Evolutionary conservation across 1,284 basidiomycete genomes (phyloP).

Genomic region (Ustilago lituana): DNA sequence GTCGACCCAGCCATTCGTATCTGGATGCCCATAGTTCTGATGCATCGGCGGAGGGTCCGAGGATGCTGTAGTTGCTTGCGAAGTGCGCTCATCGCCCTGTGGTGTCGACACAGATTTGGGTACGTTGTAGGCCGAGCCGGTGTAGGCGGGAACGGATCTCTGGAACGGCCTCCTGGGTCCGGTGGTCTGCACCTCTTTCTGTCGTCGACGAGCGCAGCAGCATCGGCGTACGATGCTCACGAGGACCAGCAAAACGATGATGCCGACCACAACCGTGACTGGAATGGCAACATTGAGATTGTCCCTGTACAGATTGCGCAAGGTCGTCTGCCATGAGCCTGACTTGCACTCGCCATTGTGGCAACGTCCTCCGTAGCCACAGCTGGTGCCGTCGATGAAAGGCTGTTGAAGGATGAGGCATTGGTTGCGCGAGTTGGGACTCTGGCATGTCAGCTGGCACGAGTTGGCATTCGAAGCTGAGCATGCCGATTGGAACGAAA

Average conservation of each 20-base stretch:
- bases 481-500: conserved; percentile 78
- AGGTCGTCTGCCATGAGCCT: conserved; percentile 75
- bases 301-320: conserved; percentile 71
- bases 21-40: conserved; percentile 14
- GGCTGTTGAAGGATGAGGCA: conserved; percentile 81
- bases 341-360: conserved; percentile 75
- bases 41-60: conserved; percentile 13
- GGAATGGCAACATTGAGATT: conserved; percentile 60
- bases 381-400: conserved; percentile 85
- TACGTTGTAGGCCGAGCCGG: conserved; percentile 21
- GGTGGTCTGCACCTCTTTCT: not conserved
- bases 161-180: no score
- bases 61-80: conserved; percentile 3
- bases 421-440: conserved; percentile 72
- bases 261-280: conserved; percentile 55
- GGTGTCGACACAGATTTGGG: conserved; percentile 20
- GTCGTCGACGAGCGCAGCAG: conserved; percentile 25
- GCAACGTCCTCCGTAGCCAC: conserved; percentile 75
- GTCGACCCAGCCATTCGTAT: conserved; percentile 47
- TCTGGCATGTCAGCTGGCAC: conserved; percentile 83
- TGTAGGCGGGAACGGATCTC: not conserved
- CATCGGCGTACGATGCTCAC: conserved; percentile 41
- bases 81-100: conserved; percentile 9
- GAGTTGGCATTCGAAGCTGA: conserved; percentile 71
- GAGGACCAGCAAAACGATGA: conserved; percentile 52